Base-by-base conservation (phyloP, 2,329 filamentous ascomycete species). In the Botrytis medusae region DNA sequence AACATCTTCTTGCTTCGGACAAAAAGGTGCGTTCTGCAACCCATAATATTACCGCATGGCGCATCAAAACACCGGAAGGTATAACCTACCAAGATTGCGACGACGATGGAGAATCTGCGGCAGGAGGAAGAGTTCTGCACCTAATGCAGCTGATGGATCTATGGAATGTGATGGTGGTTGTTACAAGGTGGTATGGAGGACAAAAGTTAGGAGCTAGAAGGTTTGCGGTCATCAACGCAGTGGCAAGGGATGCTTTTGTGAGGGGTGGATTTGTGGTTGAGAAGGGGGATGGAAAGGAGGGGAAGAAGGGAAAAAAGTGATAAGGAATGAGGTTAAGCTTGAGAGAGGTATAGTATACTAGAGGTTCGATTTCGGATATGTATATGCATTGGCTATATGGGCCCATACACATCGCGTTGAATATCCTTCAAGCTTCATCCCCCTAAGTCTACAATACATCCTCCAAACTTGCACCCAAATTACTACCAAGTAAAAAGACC, bases 31-130 rank as follows among this genome's bases (percentile, higher is more conserved):
- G 94, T n/a, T 85, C 87, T 64, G 96, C 96, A 7, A 94, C 95
- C 74, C 96, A 99, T 82, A 98, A 98, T 82, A 98, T 99, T 80
- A 95, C 92, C 32, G 95, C 95, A 1, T 98, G 94, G 93, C 89
- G 96, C 18, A 95, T 98, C 72, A 89, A 88, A 44, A 89, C 88
- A 0, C 80, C 83, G 7, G 78, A 83, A 0, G 84, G 84, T 8
- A 84, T 85, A 7, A 87, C 86, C 69, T 94, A 91, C 77, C 95
- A 98, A 82, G 96, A 99, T 83, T 98, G 92, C 80, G 93, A 99
- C 79, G 96, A 99, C 79, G 96, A 99, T 81, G 96, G 96, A 3
- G 96, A 99, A 86, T 93, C 93, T 40, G 96, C 96, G 9, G 96
- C 96, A 0, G 96, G 96, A 0, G 91, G 92, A 0, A 87, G 96